A percentile compares a stretch with the other conserved stretches of the same genome.
Conservation (phyloP, 768 basidiomycete species). For the Punctularia strigosozonata region DNA sequence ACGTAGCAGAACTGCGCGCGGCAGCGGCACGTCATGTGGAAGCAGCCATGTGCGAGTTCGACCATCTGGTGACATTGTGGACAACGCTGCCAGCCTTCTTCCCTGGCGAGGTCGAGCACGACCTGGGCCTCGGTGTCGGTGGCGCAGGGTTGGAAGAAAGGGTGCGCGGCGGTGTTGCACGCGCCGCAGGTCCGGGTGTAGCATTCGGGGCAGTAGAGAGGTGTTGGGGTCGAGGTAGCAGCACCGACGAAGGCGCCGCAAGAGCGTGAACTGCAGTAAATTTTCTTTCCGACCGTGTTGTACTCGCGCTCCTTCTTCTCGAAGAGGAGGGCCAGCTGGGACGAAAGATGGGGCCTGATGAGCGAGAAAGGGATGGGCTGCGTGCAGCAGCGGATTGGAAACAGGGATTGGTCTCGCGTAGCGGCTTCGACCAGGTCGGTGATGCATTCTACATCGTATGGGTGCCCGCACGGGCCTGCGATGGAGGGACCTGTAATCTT, state of each 20-base stretch:
- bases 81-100: constrained; percentile 49
- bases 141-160: constrained; percentile 21
- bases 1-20: constrained; percentile 49
- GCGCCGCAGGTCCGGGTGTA: constrained; percentile 25
- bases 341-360: neutral
- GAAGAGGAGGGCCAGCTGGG: neutral
- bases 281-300: neutral
- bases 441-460: constrained; percentile 17
- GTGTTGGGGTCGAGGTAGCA: neutral
- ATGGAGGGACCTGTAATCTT: neutral
- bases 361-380: neutral
- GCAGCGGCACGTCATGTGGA: constrained; percentile 50
- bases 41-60: constrained; percentile 46
- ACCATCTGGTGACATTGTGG: constrained; percentile 45
- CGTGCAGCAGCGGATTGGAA: neutral
- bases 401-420: neutral
- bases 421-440: constrained; percentile 14
- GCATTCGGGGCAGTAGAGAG: constrained; percentile 31
- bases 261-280: neutral
- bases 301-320: neutral
- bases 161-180: constrained; percentile 40
- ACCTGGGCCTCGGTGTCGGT: constrained; percentile 25
- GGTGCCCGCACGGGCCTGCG: neutral
- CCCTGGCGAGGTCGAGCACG: constrained; percentile 29
- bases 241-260: neutral